Evolutionary conservation across 257 asterid species (phyloP), one percentile per base, ranked within the genome.

Genomic region (Scutellaria baicalensis): DNA sequence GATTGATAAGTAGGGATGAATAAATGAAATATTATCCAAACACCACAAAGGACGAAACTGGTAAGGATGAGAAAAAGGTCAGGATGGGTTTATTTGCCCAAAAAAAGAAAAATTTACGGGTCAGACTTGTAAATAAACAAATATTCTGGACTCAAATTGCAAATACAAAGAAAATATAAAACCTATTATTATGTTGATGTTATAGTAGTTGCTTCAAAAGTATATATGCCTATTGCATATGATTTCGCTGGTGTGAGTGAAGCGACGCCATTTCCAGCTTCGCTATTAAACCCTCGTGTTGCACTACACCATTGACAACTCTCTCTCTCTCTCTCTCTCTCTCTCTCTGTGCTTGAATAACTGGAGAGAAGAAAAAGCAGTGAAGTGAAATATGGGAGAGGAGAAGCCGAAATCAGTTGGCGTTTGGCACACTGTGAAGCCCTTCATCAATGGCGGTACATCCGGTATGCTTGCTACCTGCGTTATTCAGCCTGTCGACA

Each of bases 401-500:
- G 86, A 83, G 86, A 87, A 91, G 82, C 82, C 93, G 35, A 81
- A 83, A 76, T 50, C 96, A n/a, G 40, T 35, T n/a, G 97, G 93
- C 52, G 84, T 91, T 10, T 93, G 99, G 99, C 78, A 84, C 1
- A 75, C 96, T 0, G 91, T 93, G 35, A 91, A 91, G 89, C 99
- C 99, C 4, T 93, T 93, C 74, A 76, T 86, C 13, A 93, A 93
- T 77, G 97, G 99, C 44, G 97, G 99, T 17, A 78, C 84, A 52
- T 87, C 99, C 21, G 99, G 99, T 43, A 93, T 93, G 99, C 96
- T 91, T 27, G 97, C 97, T 10, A 93, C 99, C 48, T 91, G 96
- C 66, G 96, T 89, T 72, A 87, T 93, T 75, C 99, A 93, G 49
- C 99, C 99, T 52, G 79, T 93, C 75, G 99, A 93, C 74, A 93